Evolutionary conservation across 169 alveolate genomes (phyloP).

Genomic region (Cryptosporidium bovis): DNA sequence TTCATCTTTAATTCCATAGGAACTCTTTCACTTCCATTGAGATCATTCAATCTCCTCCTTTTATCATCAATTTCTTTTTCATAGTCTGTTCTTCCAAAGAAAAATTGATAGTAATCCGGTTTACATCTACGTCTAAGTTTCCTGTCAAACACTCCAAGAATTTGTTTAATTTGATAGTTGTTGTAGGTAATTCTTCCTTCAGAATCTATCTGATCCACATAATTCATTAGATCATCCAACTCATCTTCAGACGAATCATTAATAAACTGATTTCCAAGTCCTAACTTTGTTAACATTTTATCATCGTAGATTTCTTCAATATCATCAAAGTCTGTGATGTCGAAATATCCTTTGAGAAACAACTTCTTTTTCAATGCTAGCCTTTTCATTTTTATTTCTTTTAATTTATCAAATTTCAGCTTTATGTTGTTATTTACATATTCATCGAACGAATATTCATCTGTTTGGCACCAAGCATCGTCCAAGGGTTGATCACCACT

Average conservation of each 20-base stretch:
- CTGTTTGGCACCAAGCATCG: conserved; percentile 76
- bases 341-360: conserved; percentile 47
- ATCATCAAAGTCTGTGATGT: conserved; percentile 47
- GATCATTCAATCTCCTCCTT: neutral
- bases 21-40: conserved; percentile 8
- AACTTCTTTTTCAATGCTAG: conserved; percentile 17
- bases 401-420: conserved; percentile 32
- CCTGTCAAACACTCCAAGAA: conserved; percentile 29
- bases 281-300: conserved; percentile 30
- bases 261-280: conserved; percentile 54
- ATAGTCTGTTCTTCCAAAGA: conserved; percentile 51
- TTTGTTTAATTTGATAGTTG: conserved; percentile 50
- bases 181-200: conserved; percentile 51
- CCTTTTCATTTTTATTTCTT: conserved; percentile 50
- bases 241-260: conserved; percentile 63
- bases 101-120: conserved; percentile 57
- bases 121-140: conserved; percentile 24
- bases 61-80: conserved; percentile 42
- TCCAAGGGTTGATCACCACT: conserved; percentile 55
- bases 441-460: conserved; percentile 36
- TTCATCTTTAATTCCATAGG: conserved; percentile 52
- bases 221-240: conserved; percentile 49
- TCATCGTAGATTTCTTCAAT: conserved; percentile 45
- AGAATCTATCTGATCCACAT: conserved; percentile 32
- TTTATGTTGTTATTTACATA: conserved; percentile 24